These are phyloP conservation scores for Lotus japonicus DNA, from an alignment of 306 rosid species.

Conservation along the genomic window DNA sequence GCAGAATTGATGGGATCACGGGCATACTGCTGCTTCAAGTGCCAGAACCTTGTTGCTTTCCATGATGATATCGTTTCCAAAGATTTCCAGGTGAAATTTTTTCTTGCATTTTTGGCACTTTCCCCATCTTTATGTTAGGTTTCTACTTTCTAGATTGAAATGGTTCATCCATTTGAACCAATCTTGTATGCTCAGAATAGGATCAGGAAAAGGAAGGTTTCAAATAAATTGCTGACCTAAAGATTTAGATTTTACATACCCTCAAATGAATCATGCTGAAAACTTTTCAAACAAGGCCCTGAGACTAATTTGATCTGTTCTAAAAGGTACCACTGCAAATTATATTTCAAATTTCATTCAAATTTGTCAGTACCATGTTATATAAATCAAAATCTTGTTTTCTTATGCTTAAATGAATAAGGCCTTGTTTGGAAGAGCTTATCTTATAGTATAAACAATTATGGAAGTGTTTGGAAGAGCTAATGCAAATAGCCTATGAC, in stretches of 20 bases:
- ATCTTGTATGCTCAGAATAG: not conserved
- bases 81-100: conserved; percentile 51
- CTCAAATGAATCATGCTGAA: not conserved
- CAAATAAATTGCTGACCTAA: not conserved
- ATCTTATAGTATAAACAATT: too few species aligned
- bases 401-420: not conserved
- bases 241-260: not conserved
- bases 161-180: not conserved
- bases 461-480: too few species aligned
- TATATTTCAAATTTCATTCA: not conserved
- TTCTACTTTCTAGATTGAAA: not conserved
- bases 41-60: conserved; percentile 53
- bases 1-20: conserved; percentile 35
- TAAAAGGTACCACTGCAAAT: not conserved
- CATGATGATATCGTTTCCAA: conserved; percentile 70
- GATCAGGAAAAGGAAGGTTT: not conserved
- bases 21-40: conserved; percentile 63
- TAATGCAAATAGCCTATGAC: too few species aligned
- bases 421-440: too few species aligned
- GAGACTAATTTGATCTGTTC: not conserved
- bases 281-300: not conserved
- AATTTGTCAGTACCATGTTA: not conserved
- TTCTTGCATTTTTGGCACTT: conserved; percentile 14
- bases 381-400: not conserved
- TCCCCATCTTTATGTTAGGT: conserved; percentile 6